phyloP scores from a whole-genome alignment of 2,329 filamentous ascomycete genomes.

The Fusarium compactum region DNA sequence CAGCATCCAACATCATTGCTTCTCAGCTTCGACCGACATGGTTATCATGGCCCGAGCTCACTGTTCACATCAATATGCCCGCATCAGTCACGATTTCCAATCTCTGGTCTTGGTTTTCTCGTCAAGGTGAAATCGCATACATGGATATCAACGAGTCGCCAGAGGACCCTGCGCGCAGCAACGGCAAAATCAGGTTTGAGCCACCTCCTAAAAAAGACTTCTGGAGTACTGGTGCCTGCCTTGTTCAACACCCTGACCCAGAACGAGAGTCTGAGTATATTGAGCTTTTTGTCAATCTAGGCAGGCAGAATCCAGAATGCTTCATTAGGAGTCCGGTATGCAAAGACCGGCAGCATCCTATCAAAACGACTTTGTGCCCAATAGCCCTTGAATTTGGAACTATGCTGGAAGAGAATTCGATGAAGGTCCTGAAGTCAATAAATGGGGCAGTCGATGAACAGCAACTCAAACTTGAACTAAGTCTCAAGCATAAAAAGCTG shows the following conservation, averaged over 20 bases:
- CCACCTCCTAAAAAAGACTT: slow-evolving; percentile 66
- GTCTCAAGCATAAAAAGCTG: slow-evolving; percentile 48
- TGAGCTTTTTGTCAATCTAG: slow-evolving; percentile 24
- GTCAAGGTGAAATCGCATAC: slow-evolving; percentile 64
- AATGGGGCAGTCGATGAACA: slow-evolving; percentile 7
- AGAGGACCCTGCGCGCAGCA: slow-evolving; percentile 38
- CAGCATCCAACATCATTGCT: neutral
- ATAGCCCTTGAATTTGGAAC: slow-evolving; percentile 71
- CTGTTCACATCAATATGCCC: slow-evolving; percentile 53
- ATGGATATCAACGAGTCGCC: slow-evolving; percentile 64
- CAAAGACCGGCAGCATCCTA: slow-evolving; percentile 45
- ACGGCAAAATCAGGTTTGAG: slow-evolving; percentile 66
- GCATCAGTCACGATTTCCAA: slow-evolving; percentile 54
- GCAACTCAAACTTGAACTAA: slow-evolving; percentile 48
- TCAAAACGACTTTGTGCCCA: slow-evolving; percentile 57
- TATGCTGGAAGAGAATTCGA: slow-evolving; percentile 62
- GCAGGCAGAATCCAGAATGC: slow-evolving; percentile 6
- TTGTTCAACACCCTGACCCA: slow-evolving; percentile 44
- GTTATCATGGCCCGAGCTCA: slow-evolving; percentile 52
- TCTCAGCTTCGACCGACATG: slow-evolving; percentile 42
- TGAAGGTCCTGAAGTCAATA: slow-evolving; percentile 69
- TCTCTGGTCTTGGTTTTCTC: slow-evolving; percentile 65
- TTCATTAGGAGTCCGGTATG: slow-evolving; percentile 39
- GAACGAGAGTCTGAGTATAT: slow-evolving; percentile 38
- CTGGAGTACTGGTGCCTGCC: slow-evolving; percentile 57